Evolutionary conservation across 1,284 basidiomycete genomes (phyloP).

Genomic region (Cystobasidium sp.): DNA sequence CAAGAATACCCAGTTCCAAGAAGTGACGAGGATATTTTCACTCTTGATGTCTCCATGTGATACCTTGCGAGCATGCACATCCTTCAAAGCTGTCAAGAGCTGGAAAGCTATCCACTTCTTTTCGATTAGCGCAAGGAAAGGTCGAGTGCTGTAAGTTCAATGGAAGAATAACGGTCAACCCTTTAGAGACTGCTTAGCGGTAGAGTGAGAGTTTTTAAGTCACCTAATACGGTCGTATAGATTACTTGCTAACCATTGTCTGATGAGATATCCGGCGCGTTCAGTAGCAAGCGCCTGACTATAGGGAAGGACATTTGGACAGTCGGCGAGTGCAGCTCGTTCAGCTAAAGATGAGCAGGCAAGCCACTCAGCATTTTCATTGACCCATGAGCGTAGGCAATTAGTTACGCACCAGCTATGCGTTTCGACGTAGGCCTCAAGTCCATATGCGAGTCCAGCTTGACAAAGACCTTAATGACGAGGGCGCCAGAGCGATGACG

Average conservation of each 20-base stretch:
- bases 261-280: constrained; percentile 89
- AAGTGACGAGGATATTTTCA: constrained; percentile 94
- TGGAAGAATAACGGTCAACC: background rate
- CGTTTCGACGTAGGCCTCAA: constrained; percentile 70
- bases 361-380: background rate
- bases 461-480: constrained; percentile 80
- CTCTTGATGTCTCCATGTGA: constrained; percentile 98
- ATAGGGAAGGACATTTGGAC: constrained; percentile 87
- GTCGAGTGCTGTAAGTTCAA: constrained; percentile 73
- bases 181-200: background rate
- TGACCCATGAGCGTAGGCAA: background rate
- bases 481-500: constrained; percentile 72
- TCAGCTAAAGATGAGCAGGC: constrained; percentile 60
- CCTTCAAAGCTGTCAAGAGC: constrained; percentile 80
- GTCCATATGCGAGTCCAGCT: constrained; percentile 73
- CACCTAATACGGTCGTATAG: constrained; percentile 97
- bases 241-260: constrained; percentile 93
- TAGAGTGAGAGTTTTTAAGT: too few relatives aligned
- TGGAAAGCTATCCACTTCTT: constrained; percentile 99
- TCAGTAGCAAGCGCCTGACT: constrained; percentile 93
- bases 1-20: constrained; percentile 92
- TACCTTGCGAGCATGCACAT: constrained; percentile 72
- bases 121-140: constrained; percentile 87
- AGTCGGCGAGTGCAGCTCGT: constrained; percentile 78
- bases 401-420: constrained; percentile 65